Conservation (phyloP, 1,284 basidiomycete species). For the Pterulicium gracile region DNA sequence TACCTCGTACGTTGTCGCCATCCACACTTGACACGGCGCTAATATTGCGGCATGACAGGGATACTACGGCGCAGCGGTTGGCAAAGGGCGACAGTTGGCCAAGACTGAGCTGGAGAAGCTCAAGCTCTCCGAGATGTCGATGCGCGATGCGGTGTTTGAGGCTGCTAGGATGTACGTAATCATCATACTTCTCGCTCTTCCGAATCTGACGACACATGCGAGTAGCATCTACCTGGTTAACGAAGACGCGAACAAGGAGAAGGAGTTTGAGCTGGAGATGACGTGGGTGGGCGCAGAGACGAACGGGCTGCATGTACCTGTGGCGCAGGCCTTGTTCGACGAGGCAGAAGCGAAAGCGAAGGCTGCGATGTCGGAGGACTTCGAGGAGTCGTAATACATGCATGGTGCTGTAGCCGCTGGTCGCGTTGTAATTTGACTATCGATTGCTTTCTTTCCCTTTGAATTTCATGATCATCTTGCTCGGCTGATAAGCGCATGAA, state of each 20-base stretch:
- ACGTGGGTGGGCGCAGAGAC: slow-evolving; percentile 93
- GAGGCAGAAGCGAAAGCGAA: slow-evolving; percentile 89
- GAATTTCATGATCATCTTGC: too few species aligned
- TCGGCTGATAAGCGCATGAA: too few species aligned
- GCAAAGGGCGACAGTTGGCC: slow-evolving; percentile 93
- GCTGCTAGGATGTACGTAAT: slow-evolving; percentile 85
- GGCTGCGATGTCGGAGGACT: slow-evolving; percentile 71
- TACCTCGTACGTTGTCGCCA: slow-evolving; percentile 55
- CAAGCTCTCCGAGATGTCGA: slow-evolving; percentile 68
- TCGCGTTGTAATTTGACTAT: slow-evolving; percentile 25
- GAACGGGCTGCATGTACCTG: slow-evolving; percentile 67
- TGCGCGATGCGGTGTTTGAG: slow-evolving; percentile 81
- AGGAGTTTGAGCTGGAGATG: slow-evolving; percentile 96
- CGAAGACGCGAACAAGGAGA: slow-evolving; percentile 89
- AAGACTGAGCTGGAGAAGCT: slow-evolving; percentile 99
- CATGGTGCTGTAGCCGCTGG: slow-evolving; percentile 45
- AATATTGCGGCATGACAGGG: slow-evolving; percentile 38
- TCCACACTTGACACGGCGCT: slow-evolving; percentile 1
- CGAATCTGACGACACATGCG: slow-evolving; percentile 6
- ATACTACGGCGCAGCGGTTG: slow-evolving; percentile 89
- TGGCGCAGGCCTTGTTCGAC: slow-evolving; percentile 76
- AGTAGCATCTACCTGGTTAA: slow-evolving; percentile 83
- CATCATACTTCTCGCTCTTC: background rate
- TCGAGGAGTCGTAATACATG: slow-evolving; percentile 48
- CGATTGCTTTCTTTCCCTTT: background rate